A percentile compares a stretch with the other conserved stretches of the same genome.
These are phyloP conservation scores for Annona cherimola DNA, from an alignment of 164 flowering plant genomes.

Conservation along the genomic window DNA sequence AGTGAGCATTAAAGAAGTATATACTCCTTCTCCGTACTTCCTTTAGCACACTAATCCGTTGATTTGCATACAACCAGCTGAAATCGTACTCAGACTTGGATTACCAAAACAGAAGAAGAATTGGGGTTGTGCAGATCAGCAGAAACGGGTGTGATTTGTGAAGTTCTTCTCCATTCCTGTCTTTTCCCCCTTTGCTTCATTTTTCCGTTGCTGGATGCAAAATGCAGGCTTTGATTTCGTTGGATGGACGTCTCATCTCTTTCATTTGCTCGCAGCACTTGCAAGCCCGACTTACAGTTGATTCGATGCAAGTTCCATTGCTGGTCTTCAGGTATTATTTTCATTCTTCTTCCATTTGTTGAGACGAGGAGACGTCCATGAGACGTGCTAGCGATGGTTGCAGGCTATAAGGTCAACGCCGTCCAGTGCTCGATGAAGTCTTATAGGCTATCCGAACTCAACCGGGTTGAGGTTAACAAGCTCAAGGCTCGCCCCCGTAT, in stretches of 20 bases:
- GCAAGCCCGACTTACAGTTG: constrained; percentile 7
- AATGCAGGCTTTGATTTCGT: constrained; percentile 12
- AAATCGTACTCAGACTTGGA: neutral
- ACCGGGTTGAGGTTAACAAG: constrained; percentile 42
- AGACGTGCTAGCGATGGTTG: neutral
- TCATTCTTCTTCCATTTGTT: neutral
- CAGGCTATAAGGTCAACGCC: constrained; percentile 22
- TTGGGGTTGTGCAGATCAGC: neutral
- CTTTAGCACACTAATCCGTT: too few relatives aligned
- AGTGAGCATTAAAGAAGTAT: too few relatives aligned
- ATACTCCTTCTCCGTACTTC: too few relatives aligned
- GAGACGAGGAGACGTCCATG: neutral
- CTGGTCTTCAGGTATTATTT: constrained; percentile 12
- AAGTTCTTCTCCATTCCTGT: neutral
- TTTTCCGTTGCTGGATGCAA: neutral
- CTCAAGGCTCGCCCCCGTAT: constrained; percentile 91
- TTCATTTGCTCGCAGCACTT: constrained; percentile 23
- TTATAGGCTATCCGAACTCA: constrained; percentile 67
- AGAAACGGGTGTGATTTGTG: neutral
- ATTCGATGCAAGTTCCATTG: constrained; percentile 1
- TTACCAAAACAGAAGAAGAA: neutral
- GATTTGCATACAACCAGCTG: too few relatives aligned
- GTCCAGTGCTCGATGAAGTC: constrained; percentile 81
- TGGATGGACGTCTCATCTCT: constrained; percentile 37
- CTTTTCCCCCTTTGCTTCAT: neutral